Conservation (phyloP, 352 stramenopile genomes). For the Phytophthora podocarpi region DNA sequence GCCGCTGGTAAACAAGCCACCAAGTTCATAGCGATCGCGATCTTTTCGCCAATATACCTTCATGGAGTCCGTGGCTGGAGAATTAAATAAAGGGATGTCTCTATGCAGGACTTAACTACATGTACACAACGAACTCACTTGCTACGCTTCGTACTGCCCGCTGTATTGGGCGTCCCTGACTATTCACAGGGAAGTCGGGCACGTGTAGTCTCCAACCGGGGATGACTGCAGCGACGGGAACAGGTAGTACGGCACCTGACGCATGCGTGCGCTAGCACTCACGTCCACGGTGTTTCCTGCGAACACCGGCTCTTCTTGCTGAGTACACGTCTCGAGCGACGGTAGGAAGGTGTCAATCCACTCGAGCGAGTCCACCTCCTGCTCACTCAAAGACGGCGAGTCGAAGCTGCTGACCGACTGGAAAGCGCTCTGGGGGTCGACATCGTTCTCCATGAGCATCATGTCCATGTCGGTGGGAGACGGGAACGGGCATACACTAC, state of each 20-base stretch:
- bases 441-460: constrained; percentile 51
- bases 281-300: constrained; percentile 36
- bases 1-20: constrained; percentile 17
- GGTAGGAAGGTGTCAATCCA: constrained; percentile 71
- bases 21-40: constrained; percentile 2
- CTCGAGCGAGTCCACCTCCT: constrained; percentile 62
- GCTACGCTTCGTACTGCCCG: background rate
- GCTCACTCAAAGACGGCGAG: constrained; percentile 14
- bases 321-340: constrained; percentile 35
- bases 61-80: constrained; percentile 1
- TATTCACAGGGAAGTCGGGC: constrained; percentile 38
- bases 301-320: constrained; percentile 33
- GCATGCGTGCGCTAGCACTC: constrained; percentile 18
- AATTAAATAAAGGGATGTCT: constrained; percentile 20
- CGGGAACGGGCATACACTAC: constrained; percentile 31
- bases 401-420: constrained; percentile 10
- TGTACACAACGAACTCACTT: constrained; percentile 2
- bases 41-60: no score
- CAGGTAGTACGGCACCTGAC: constrained; percentile 24
- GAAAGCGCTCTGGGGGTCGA: constrained; percentile 21
- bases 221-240: constrained; percentile 25
- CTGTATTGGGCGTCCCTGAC: background rate
- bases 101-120: constrained; percentile 8
- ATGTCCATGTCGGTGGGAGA: constrained; percentile 54
- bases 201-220: constrained; percentile 34